Base-by-base conservation (phyloP, 2,329 filamentous ascomycete genomes). In the Penicillium sp. region DNA sequence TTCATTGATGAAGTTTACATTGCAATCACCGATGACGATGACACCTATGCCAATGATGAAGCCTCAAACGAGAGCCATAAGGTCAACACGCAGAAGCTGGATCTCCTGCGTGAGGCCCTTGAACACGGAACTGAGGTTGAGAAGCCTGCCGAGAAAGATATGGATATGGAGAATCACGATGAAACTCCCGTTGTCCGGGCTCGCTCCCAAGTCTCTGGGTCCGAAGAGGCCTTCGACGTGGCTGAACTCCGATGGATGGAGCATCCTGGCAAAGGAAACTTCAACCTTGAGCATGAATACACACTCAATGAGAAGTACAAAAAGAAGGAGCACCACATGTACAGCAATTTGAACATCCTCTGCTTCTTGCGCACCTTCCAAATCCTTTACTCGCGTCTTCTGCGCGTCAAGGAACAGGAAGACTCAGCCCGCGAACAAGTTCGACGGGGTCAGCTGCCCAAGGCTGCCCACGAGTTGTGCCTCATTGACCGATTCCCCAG, bases 311-410 rank as follows among this genome's bases (percentile, higher is more conserved):
- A 91, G 47, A 86, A 89, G 54, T 96, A 94, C 74, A 81, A 82
- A 62, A 89, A 92, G 43, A 85, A 86, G 10, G 86, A 84, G 74
- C 96, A 91, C 78, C 93, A 93, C 69, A 85, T 97, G 70, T 99
- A 95, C 77, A 88, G 87, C 70, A 97, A 97, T 71, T 84, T 91
- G 65, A 90, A 88, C 3, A 87, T 99, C 56, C 96, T 91, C 70
- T 92, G 94, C 74, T 97, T 99, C 80, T 89, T 99, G 78, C 90
- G 88, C 63, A 87, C 96, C 57, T 94, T 99, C 71, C 86, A 96
- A 68, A 89, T 88, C n/a, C 79, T 99, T 5, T 97, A 96, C 74
- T 84, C 86, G 66, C 86, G 94, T 38, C 81, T 99, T 13, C 80
- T 88, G 59, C 88, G 89, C 57, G 85, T 97, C 72, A 97, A 97